Conservation (phyloP, 805 yeast species). For the Blastobotrys peoriensis region DNA sequence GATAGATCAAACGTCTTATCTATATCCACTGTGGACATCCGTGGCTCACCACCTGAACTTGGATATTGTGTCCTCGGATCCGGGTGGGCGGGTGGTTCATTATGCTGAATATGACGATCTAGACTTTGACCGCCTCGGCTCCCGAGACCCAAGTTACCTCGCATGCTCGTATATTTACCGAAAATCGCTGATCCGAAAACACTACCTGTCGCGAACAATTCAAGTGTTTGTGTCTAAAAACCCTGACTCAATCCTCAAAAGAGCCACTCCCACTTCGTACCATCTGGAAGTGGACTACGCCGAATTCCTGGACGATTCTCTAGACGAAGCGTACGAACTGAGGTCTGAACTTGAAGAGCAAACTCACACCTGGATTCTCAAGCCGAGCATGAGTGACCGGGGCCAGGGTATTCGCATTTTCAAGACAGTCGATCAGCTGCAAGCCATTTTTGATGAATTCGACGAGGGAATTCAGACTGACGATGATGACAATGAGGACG, state of each 20-base stretch:
- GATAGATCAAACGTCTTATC: conserved; percentile 13
- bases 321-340: conserved; percentile 88
- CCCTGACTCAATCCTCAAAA: conserved; percentile 55
- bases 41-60: neutral
- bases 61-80: neutral
- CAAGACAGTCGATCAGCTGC: conserved; percentile 70
- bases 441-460: conserved; percentile 75
- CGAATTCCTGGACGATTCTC: conserved; percentile 87
- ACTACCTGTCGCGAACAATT: conserved; percentile 81
- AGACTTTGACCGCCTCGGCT: conserved; percentile 59
- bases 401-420: conserved; percentile 93
- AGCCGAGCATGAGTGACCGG: conserved; percentile 95
- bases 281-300: conserved; percentile 90
- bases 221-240: conserved; percentile 66
- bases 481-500: conserved; percentile 48
- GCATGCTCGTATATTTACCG: conserved; percentile 80
- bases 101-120: conserved; percentile 88
- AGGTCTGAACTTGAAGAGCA: conserved; percentile 60
- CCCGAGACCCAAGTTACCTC: conserved; percentile 44
- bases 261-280: conserved; percentile 67
- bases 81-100: conserved; percentile 47
- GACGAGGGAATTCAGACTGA: conserved; percentile 67
- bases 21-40: conserved; percentile 20
- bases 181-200: conserved; percentile 87
- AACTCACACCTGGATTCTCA: conserved; percentile 72